Evolutionary conservation across 805 yeast species (phyloP).

Genomic region (Gaillardinia entomophila): DNA sequence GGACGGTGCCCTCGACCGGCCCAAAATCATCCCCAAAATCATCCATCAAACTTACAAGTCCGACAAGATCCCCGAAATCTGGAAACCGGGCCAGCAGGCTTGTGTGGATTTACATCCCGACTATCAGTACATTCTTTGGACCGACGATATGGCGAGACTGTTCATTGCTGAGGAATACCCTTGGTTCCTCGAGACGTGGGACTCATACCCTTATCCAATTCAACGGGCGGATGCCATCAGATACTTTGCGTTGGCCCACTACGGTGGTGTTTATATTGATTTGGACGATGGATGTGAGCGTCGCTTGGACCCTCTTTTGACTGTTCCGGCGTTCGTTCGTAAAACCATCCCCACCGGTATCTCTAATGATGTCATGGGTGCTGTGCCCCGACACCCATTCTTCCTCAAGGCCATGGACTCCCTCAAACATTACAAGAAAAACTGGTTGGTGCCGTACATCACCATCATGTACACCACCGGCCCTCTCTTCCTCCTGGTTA

Average conservation of each 20-base stretch:
- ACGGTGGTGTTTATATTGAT: constrained; percentile 88
- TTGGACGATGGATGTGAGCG: constrained; percentile 85
- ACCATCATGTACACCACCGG: constrained; percentile 94
- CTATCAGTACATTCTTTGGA: constrained; percentile 85
- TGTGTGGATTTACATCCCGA: constrained; percentile 82
- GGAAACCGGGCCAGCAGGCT: constrained; percentile 73
- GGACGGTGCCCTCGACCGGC: constrained; percentile 35
- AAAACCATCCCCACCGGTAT: constrained; percentile 88
- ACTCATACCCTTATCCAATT: constrained; percentile 71
- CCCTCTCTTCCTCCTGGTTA: constrained; percentile 77
- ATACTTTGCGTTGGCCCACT: constrained; percentile 76
- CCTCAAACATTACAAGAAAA: constrained; percentile 51
- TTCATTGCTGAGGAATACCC: constrained; percentile 76
- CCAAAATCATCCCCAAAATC: constrained; percentile 74
- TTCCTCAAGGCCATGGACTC: constrained; percentile 64
- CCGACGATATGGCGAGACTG: constrained; percentile 74
- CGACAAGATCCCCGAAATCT: constrained; percentile 67
- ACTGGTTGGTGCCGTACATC: constrained; percentile 82
- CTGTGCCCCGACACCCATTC: constrained; percentile 83
- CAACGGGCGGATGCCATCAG: constrained; percentile 89
- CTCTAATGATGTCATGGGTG: constrained; percentile 90
- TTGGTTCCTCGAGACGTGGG: constrained; percentile 82
- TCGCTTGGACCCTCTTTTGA: constrained; percentile 71
- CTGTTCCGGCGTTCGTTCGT: constrained; percentile 80
- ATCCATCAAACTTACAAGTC: constrained; percentile 92